Evolutionary conservation across 1,284 basidiomycete genomes (phyloP).

Genomic region (Moesziomyces aphidis): DNA sequence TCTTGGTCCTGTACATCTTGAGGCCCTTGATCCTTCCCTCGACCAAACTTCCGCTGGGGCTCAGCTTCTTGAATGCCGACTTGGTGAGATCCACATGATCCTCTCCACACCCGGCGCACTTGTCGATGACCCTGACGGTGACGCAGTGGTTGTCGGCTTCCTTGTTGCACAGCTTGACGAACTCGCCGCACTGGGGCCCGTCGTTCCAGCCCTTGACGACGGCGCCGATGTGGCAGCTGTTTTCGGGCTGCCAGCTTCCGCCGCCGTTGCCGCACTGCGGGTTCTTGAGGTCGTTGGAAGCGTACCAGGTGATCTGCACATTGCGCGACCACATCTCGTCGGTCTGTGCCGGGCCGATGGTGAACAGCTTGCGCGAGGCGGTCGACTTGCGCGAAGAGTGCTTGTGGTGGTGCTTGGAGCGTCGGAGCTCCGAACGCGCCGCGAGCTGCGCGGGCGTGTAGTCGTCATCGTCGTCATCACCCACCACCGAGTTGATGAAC

Average conservation of each 20-base stretch:
- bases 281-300: constrained; percentile 57
- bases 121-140: constrained; percentile 60
- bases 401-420: constrained; percentile 46
- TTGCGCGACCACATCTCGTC: constrained; percentile 35
- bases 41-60: constrained; percentile 48
- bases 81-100: constrained; percentile 63
- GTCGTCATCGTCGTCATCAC: constrained; percentile 54
- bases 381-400: constrained; percentile 16
- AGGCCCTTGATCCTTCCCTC: constrained; percentile 58
- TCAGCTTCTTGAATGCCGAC: constrained; percentile 60
- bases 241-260: constrained; percentile 58
- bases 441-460: constrained; percentile 37
- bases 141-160: constrained; percentile 46
- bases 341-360: constrained; percentile 20
- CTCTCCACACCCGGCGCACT: constrained; percentile 61
- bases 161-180: constrained; percentile 63
- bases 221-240: constrained; percentile 61
- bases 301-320: constrained; percentile 64
- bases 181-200: constrained; percentile 62
- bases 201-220: constrained; percentile 49
- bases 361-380: constrained; percentile 26
- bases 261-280: constrained; percentile 60
- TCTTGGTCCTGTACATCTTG: constrained; percentile 49
- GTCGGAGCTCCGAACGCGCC: constrained; percentile 33
- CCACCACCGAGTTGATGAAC: constrained; percentile 56